Conservation (phyloP, 2,329 filamentous ascomycete genomes). For the Calonectria fujianensis region DNA sequence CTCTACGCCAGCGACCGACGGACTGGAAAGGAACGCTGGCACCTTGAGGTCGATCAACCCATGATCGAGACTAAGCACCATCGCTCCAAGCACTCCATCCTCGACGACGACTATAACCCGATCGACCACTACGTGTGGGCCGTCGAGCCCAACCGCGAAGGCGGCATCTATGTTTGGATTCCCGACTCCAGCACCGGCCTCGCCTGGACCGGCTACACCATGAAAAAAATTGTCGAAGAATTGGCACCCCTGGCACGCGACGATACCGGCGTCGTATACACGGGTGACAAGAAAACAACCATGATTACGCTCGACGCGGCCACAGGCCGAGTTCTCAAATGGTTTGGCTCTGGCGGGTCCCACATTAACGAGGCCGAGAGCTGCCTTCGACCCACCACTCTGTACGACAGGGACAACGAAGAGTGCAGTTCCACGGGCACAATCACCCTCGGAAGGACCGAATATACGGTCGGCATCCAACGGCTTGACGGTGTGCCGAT, state of each 20-base stretch:
- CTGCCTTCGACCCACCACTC: conserved; percentile 81
- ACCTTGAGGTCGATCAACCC: conserved; percentile 86
- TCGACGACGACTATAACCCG: conserved; percentile 75
- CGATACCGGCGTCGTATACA: conserved; percentile 89
- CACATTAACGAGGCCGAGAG: conserved; percentile 82
- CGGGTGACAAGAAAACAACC: conserved; percentile 91
- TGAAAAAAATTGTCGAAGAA: conserved; percentile 92
- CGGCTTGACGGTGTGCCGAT: conserved; percentile 83
- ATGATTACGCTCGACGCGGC: conserved; percentile 92
- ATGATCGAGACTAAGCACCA: conserved; percentile 94
- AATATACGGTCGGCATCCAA: conserved; percentile 92
- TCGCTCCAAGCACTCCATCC: conserved; percentile 78
- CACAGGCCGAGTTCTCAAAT: conserved; percentile 87
- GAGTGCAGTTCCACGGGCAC: conserved; percentile 89
- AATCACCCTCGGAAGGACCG: conserved; percentile 88
- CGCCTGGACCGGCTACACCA: conserved; percentile 81
- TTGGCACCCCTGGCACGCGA: conserved; percentile 84
- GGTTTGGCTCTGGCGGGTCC: conserved; percentile 85
- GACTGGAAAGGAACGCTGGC: conserved; percentile 90
- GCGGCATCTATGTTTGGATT: conserved; percentile 89
- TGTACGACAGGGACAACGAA: conserved; percentile 79
- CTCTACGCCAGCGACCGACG: conserved; percentile 93
- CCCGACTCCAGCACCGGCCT: conserved; percentile 77
- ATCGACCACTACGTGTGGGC: conserved; percentile 96
- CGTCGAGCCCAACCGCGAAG: conserved; percentile 92